These are phyloP conservation scores for Pueraria montana DNA, from an alignment of 306 rosid species.

Conservation along the genomic window DNA sequence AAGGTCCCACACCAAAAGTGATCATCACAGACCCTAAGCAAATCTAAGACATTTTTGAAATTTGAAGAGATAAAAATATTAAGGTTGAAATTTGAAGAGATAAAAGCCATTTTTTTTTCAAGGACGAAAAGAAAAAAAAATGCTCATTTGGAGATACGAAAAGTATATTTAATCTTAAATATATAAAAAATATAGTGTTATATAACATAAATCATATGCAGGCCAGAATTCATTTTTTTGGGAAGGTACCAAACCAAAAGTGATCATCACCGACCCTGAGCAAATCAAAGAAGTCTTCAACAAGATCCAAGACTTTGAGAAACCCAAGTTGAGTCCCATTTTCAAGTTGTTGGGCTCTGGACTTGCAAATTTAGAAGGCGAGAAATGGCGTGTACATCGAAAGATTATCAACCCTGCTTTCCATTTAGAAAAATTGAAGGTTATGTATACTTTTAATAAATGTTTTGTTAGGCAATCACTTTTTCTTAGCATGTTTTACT, in stretches of 20 bases:
- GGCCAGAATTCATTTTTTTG: slow-evolving; percentile 3
- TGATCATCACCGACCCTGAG: slow-evolving; percentile 51
- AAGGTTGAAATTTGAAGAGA: no score
- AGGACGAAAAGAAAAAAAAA: no score
- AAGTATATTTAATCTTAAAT: no score
- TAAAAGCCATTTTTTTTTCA: no score
- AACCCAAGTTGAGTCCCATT: slow-evolving; percentile 38
- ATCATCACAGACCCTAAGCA: no score
- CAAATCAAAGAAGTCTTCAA: slow-evolving; percentile 46
- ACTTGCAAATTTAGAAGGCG: slow-evolving; percentile 43
- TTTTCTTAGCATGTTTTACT: background rate
- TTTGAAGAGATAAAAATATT: no score
- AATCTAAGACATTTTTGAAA: no score
- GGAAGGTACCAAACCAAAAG: slow-evolving; percentile 41
- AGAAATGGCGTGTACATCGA: slow-evolving; percentile 63
- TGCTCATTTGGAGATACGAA: no score
- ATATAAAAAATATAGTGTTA: no score
- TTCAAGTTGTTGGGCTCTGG: slow-evolving; percentile 39
- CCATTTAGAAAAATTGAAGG: slow-evolving; percentile 64
- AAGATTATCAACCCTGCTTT: slow-evolving; percentile 67
- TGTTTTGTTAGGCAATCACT: background rate
- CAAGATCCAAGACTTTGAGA: slow-evolving; percentile 38
- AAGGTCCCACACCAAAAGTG: no score
- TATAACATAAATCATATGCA: background rate
- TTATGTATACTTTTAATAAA: background rate